Evolutionary conservation across 2,329 filamentous ascomycete species (phyloP), one percentile per base, ranked within the genome.

Genomic region (Thermothelomyces thermophilus): DNA sequence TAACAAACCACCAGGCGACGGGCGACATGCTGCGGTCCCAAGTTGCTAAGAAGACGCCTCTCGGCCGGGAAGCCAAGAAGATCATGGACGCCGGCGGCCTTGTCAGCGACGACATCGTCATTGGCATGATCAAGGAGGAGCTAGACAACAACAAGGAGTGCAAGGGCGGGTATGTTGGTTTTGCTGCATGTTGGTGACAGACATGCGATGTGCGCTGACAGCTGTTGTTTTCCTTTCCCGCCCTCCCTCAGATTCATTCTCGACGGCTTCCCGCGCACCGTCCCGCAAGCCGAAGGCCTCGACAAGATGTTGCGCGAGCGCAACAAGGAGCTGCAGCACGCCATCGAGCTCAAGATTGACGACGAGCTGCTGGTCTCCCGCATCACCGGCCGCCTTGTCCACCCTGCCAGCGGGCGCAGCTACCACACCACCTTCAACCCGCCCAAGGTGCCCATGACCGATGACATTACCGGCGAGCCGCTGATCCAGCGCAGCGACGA

Each of bases 371-470:
- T 98, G 53, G 91, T 98, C 55, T 84, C 90, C 60, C 88, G 93
- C 66, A 97, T 98, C 71, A 98, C 93, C 54, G 93, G 93, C 64
- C 91, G 93, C 64, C 79, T 98, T 55, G 78, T 98, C 62, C 93
- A 98, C 79, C 91, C 91, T 51, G 91, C 91, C 46, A 96, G 90
- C 50, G 93, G 93, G 59, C 90, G 93, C 66, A 90, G 87, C 61
- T 98, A 98, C 77, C 93, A 98, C 83, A 93, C 86, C 73, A 86
- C 93, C 70, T 98, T 98, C 84, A 97, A 96, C 82, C 93, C 93
- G 45, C 93, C 93, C 64, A 95, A 96, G 82, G 73, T 82, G 63
- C 64, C 80, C 58, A 97, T 97, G 93, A 95, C 83, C 68, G 93
- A 98, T 71, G 93, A 98, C 70, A 72, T 96, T 60, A 97, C 93